Conservation (phyloP, 257 asterid species). For the Solanum clarkiae region DNA sequence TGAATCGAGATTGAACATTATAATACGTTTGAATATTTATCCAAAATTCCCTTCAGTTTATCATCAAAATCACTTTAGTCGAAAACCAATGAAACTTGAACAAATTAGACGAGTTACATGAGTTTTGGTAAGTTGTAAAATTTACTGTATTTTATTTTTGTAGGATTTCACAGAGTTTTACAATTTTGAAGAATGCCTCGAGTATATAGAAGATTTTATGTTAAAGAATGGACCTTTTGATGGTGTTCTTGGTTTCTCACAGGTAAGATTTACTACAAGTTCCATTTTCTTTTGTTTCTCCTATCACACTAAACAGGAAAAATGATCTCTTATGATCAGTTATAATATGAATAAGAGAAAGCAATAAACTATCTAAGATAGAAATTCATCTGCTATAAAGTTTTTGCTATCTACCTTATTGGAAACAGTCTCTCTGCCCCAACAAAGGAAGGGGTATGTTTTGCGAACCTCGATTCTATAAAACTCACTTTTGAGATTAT, state of each 20-base stretch:
- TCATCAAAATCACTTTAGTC: background rate
- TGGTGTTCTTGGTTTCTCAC: constrained; percentile 30
- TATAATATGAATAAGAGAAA: background rate
- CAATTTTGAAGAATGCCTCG: constrained; percentile 25
- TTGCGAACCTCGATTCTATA: too few relatives aligned
- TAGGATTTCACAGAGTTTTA: constrained; percentile 15
- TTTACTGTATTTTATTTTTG: background rate
- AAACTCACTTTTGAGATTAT: too few relatives aligned
- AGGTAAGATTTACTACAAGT: constrained; percentile 3
- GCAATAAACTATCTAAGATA: too few relatives aligned
- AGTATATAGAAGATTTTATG: constrained; percentile 21
- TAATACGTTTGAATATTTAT: too few relatives aligned
- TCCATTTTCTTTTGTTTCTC: background rate
- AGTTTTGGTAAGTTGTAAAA: background rate
- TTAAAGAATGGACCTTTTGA: constrained; percentile 27
- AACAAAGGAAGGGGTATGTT: too few relatives aligned
- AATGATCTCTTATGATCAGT: background rate
- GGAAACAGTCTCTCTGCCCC: background rate
- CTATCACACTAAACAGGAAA: background rate
- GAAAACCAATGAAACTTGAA: background rate
- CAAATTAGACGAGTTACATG: background rate
- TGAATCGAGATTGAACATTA: too few relatives aligned
- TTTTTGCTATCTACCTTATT: background rate
- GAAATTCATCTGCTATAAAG: too few relatives aligned
- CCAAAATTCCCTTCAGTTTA: too few relatives aligned